Base-by-base conservation (phyloP, 2,329 filamentous ascomycete species). In the Monosporascus sp. region DNA sequence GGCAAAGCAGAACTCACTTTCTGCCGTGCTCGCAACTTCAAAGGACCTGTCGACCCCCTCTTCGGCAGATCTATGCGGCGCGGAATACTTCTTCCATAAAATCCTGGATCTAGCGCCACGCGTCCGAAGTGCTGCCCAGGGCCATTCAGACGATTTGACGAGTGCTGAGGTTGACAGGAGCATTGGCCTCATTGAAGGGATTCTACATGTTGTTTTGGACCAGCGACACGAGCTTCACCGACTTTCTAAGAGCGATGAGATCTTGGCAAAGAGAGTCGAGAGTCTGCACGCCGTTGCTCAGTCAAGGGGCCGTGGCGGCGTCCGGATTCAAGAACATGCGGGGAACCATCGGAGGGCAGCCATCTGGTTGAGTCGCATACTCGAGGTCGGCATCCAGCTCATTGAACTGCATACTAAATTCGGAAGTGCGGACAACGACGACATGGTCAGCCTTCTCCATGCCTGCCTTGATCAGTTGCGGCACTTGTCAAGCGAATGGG, bases 131-230 rank as follows among this genome's bases (percentile, higher is more conserved):
- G 79, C 85, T 31, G 75, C 83, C 9, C 79, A 84, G 58, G 85
- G 90, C 49, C 90, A 96, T 69, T 90, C 89, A 0, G 86, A 89
- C 38, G 95, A 99, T 58, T 73, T 99, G 39, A 96, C 88, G 45
- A 80, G 84, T 43, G 86, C 89, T 8, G 90, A 97, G 61, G 81
- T 94, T 7, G 79, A 81, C 43, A 82, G 92, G 64, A 92, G 90
- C 66, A 80, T 89, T 48, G 90, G 90, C 0, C 89, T 89, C 58
- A 75, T 97, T n/a, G 94, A 99, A 67, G 90, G 92, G 25, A 78
- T 97, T 54, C 74, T 97, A 31, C 79, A 86, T 54, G 72, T 84
- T n/a, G 68, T 82, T 1, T 65, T 89, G 14, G 70, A 74, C 3
- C 88, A 92, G 66, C 78, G 87, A 54, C 69, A 68, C 47, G 69